These are phyloP conservation scores for Rhododendron molle DNA, from an alignment of 148 eudicot genomes.

Conservation along the genomic window DNA sequence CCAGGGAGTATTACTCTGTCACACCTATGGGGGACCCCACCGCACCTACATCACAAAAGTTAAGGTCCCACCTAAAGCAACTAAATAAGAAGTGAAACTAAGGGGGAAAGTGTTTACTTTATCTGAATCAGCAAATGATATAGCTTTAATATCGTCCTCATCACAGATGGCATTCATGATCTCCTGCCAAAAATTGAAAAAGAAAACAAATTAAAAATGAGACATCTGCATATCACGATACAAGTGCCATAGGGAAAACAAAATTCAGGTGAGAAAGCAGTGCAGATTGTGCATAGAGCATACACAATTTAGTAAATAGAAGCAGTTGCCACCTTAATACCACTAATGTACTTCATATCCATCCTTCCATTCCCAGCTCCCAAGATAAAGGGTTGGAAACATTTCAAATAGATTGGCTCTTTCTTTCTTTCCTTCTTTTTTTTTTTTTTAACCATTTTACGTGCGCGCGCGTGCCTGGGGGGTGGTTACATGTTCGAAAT, in stretches of 20 bases:
- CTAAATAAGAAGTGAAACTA: not conserved
- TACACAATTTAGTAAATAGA: not conserved
- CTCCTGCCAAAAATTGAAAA: conserved; percentile 47
- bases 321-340: not conserved
- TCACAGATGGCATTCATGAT: conserved; percentile 93
- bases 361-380: conserved; percentile 9
- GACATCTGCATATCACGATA: not conserved
- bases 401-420: not conserved
- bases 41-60: too few species aligned
- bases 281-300: not conserved
- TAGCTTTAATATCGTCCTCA: conserved; percentile 81
- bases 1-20: too few species aligned
- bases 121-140: conserved; percentile 97
- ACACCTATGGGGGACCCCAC: too few species aligned
- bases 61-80: not conserved
- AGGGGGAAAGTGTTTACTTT: conserved; percentile 49
- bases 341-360: not conserved
- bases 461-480: not conserved
- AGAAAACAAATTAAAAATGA: not conserved
- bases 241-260: not conserved
- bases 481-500: not conserved
- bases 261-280: not conserved
- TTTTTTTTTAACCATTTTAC: not conserved
- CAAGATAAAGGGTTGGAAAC: not conserved
- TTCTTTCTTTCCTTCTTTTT: not conserved